Evolutionary conservation across 2,329 filamentous ascomycete species (phyloP).

Genomic region (Reticulascus tulasneorum): DNA sequence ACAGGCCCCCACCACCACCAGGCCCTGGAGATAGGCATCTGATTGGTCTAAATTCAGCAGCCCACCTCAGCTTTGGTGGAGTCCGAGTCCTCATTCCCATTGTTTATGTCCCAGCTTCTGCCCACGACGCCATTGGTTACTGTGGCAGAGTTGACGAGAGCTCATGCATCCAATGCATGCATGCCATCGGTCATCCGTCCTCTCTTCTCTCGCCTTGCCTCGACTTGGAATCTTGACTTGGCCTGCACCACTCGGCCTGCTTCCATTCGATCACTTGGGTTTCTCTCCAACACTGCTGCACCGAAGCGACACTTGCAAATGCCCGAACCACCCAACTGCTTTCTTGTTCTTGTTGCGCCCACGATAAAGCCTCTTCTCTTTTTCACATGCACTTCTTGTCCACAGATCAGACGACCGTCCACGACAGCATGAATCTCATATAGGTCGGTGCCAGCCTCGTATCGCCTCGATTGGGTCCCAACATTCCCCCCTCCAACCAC

Average conservation of each 20-base stretch:
- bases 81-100: too few species aligned
- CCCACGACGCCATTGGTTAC: conserved; percentile 13
- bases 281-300: too few species aligned
- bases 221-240: not conserved
- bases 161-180: too few species aligned
- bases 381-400: not conserved
- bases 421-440: conserved; percentile 14
- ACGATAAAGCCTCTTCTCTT: not conserved
- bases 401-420: conserved; percentile 1
- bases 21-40: too few species aligned
- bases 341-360: not conserved
- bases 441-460: conserved; percentile 5
- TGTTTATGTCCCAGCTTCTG: conserved; percentile 14
- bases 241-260: too few species aligned
- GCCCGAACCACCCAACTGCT: too few species aligned
- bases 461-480: conserved; percentile 6
- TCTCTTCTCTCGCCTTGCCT: not conserved
- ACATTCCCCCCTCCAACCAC: not conserved
- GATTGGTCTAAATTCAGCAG: too few species aligned
- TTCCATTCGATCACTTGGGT: too few species aligned
- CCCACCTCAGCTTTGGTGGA: too few species aligned
- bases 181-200: too few species aligned
- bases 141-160: conserved; percentile 14
- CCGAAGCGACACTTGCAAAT: too few species aligned
- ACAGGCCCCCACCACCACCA: too few species aligned